A percentile compares a stretch with the other conserved stretches of the same genome.
phyloP scores from a whole-genome alignment of 2,329 filamentous ascomycete genomes.

The Colletotrichum scovillei region DNA sequence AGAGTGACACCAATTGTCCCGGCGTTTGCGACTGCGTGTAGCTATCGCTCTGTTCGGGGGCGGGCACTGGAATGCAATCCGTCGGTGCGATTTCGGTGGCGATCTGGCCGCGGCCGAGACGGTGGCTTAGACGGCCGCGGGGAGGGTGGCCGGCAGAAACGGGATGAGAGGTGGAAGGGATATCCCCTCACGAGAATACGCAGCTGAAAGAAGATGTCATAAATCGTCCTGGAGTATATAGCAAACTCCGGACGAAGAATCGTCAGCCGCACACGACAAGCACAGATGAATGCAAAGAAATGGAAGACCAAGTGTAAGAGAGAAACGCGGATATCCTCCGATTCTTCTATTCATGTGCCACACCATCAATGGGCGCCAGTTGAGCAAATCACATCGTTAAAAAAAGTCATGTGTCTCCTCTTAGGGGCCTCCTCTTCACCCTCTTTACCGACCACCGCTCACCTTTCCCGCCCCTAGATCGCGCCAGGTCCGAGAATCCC shows the following conservation, averaged over 20 bases:
- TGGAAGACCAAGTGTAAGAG: background rate
- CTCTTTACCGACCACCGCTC: background rate
- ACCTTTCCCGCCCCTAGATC: background rate
- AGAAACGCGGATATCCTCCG: background rate
- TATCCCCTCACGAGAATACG: background rate
- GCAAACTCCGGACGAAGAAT: background rate
- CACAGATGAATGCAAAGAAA: background rate
- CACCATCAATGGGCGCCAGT: background rate
- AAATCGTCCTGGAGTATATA: background rate
- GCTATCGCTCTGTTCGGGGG: background rate
- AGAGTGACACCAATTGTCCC: background rate
- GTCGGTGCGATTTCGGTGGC: background rate
- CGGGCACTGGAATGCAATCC: background rate
- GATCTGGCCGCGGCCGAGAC: background rate
- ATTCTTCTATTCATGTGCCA: conserved; percentile 7
- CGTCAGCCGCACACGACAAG: background rate
- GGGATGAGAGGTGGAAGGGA: background rate
- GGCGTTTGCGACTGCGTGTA: background rate
- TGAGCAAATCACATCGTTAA: too few relatives aligned
- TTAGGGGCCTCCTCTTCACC: background rate
- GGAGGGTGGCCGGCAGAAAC: background rate
- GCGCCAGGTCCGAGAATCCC: background rate
- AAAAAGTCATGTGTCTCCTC: conserved; percentile 15
- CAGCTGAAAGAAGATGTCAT: background rate
- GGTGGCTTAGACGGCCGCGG: background rate